Evolutionary conservation across 768 basidiomycete species (phyloP).

Genomic region (Arthromyces matolae): DNA sequence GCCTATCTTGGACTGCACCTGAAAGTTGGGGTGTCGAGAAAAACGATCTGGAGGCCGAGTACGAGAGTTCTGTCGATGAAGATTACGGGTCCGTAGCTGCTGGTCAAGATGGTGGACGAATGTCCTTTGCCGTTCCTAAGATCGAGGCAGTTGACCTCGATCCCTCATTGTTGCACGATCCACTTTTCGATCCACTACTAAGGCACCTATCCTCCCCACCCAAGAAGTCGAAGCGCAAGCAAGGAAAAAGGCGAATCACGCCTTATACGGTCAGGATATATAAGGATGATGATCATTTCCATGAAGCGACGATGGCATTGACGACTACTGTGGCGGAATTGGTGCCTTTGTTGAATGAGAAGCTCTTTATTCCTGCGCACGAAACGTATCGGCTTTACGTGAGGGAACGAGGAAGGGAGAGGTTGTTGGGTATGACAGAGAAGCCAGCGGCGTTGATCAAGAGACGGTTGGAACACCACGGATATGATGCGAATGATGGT

Average conservation of each 20-base stretch:
- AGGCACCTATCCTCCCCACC: background rate
- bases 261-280: slow-evolving; percentile 72
- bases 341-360: slow-evolving; percentile 56
- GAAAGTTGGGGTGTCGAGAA: slow-evolving; percentile 74
- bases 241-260: slow-evolving; percentile 15
- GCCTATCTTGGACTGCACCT: slow-evolving; percentile 57
- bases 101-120: slow-evolving; percentile 7
- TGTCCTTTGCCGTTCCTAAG: slow-evolving; percentile 7
- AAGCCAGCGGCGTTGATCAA: slow-evolving; percentile 81
- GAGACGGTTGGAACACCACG: slow-evolving; percentile 82
- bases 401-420: slow-evolving; percentile 76
- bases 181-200: background rate
- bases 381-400: slow-evolving; percentile 70
- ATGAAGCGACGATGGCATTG: slow-evolving; percentile 62
- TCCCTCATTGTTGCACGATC: slow-evolving; percentile 1
- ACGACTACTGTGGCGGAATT: slow-evolving; percentile 67
- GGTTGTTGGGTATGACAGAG: slow-evolving; percentile 77
- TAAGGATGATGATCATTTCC: slow-evolving; percentile 66
- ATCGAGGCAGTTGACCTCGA: slow-evolving; percentile 3
- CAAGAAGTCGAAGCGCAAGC: slow-evolving; percentile 1
- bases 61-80: slow-evolving; percentile 28
- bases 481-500: slow-evolving; percentile 80
- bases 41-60: slow-evolving; percentile 34
- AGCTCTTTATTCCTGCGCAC: slow-evolving; percentile 46
- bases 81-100: slow-evolving; percentile 1